Evolutionary conservation across 2,329 filamentous ascomycete species (phyloP).

Genomic region (Lasiodiplodia gonubiensis): DNA sequence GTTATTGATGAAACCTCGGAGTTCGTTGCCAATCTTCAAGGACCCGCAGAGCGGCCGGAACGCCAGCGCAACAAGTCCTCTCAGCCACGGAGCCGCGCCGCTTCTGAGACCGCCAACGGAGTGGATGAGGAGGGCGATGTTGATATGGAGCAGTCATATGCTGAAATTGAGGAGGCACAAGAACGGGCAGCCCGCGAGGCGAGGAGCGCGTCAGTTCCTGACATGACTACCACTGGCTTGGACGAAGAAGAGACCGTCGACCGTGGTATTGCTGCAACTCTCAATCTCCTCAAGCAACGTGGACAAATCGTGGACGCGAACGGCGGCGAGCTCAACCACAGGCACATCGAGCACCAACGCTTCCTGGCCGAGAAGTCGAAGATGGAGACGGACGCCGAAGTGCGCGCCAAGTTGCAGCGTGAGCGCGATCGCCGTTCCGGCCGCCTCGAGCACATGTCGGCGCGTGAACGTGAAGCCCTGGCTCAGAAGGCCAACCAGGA

Average conservation of each 20-base stretch:
- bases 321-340: slow-evolving; percentile 67
- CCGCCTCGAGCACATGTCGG: slow-evolving; percentile 84
- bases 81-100: slow-evolving; percentile 35
- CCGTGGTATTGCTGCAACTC: slow-evolving; percentile 78
- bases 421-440: slow-evolving; percentile 86
- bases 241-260: slow-evolving; percentile 84
- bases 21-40: slow-evolving; percentile 86
- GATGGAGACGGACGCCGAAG: slow-evolving; percentile 80
- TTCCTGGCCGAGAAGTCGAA: slow-evolving; percentile 81
- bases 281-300: slow-evolving; percentile 83
- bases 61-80: slow-evolving; percentile 53
- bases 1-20: slow-evolving; percentile 97
- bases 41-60: slow-evolving; percentile 56
- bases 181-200: slow-evolving; percentile 47
- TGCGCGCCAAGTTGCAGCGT: slow-evolving; percentile 77
- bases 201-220: slow-evolving; percentile 55
- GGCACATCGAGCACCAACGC: slow-evolving; percentile 72
- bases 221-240: slow-evolving; percentile 71
- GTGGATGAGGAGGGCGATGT: slow-evolving; percentile 59
- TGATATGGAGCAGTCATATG: slow-evolving; percentile 60
- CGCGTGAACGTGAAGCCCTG: slow-evolving; percentile 88
- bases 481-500: slow-evolving; percentile 85
- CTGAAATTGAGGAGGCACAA: slow-evolving; percentile 58
- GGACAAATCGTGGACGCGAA: slow-evolving; percentile 74
- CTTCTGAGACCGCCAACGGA: slow-evolving; percentile 26